phyloP scores from a whole-genome alignment of 495 filamentous ascomycete species.

The Letharia columbiana region DNA sequence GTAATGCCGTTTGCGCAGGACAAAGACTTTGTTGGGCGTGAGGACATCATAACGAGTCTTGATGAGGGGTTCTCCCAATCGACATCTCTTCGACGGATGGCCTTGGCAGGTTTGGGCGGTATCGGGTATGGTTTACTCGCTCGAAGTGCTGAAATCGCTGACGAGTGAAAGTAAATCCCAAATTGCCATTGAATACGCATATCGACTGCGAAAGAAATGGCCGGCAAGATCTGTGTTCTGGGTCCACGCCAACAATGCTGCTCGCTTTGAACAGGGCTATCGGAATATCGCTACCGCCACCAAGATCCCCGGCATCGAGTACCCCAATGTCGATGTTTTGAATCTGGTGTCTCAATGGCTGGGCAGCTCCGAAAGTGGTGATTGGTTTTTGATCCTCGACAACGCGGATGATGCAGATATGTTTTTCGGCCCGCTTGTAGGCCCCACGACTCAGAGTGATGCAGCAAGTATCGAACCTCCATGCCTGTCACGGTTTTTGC shows the following conservation, averaged over 20 bases:
- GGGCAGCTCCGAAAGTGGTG: slow-evolving; percentile 20
- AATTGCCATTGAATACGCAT: slow-evolving; percentile 42
- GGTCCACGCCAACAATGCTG: slow-evolving; percentile 32
- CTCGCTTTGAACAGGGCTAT: slow-evolving; percentile 37
- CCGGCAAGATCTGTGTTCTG: slow-evolving; percentile 38
- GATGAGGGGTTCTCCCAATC: slow-evolving; percentile 21
- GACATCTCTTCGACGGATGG: slow-evolving; percentile 24
- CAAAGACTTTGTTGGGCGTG: slow-evolving; percentile 36
- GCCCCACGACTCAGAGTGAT: neutral
- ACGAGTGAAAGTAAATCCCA: slow-evolving; percentile 40
- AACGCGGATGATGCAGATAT: slow-evolving; percentile 40
- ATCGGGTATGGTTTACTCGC: slow-evolving; percentile 35
- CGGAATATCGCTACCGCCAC: slow-evolving; percentile 32
- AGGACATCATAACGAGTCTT: slow-evolving; percentile 30
- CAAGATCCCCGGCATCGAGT: slow-evolving; percentile 27
- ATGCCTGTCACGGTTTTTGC: no score
- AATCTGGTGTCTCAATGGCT: slow-evolving; percentile 35
- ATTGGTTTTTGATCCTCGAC: slow-evolving; percentile 43
- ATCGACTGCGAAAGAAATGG: slow-evolving; percentile 27
- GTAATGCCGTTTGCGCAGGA: slow-evolving; percentile 34
- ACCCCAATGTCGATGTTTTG: slow-evolving; percentile 30
- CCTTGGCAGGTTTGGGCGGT: slow-evolving; percentile 39
- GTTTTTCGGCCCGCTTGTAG: slow-evolving; percentile 20
- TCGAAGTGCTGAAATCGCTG: neutral
- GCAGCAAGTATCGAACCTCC: no score